Evolutionary conservation across 768 basidiomycete species (phyloP).

Genomic region (Auricularia auricula-judae): DNA sequence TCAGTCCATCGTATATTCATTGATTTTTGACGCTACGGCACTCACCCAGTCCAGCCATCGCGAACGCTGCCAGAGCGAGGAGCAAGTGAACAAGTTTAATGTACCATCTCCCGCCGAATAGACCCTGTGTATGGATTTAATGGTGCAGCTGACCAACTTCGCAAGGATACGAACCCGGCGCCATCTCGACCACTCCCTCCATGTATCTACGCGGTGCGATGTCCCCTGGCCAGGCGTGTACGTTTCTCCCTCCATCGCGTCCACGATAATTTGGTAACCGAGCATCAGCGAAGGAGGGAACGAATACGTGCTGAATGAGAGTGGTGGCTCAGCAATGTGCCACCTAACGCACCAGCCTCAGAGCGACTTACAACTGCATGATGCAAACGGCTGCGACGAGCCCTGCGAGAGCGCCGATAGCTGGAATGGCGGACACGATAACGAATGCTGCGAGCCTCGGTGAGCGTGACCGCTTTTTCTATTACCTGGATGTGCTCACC

Average conservation of each 20-base stretch:
- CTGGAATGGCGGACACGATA: constrained; percentile 51
- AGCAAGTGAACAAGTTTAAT: constrained; percentile 45
- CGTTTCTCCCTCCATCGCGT: constrained; percentile 18
- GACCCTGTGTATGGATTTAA: constrained; percentile 14
- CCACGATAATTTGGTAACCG: constrained; percentile 18
- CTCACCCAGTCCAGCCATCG: constrained; percentile 38
- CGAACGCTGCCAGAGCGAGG: constrained; percentile 32
- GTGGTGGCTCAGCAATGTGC: no score
- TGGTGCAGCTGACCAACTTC: constrained; percentile 10
- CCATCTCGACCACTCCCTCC: constrained; percentile 17
- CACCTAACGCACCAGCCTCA: no score
- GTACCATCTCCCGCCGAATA: constrained; percentile 29
- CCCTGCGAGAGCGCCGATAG: constrained; percentile 40
- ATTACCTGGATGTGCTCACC: not conserved
- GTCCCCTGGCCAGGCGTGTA: constrained; percentile 4
- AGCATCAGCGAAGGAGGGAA: constrained; percentile 30
- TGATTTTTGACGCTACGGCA: constrained; percentile 5
- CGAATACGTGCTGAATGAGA: constrained; percentile 18
- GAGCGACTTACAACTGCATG: constrained; percentile 32
- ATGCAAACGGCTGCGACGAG: constrained; percentile 49
- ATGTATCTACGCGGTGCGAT: constrained; percentile 16
- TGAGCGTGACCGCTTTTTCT: not conserved
- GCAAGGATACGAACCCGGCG: not conserved
- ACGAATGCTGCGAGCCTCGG: constrained; percentile 32
- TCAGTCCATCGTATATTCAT: not conserved